phyloP scores from a whole-genome alignment of 345 rosid species.

The Reutealis trisperma region DNA sequence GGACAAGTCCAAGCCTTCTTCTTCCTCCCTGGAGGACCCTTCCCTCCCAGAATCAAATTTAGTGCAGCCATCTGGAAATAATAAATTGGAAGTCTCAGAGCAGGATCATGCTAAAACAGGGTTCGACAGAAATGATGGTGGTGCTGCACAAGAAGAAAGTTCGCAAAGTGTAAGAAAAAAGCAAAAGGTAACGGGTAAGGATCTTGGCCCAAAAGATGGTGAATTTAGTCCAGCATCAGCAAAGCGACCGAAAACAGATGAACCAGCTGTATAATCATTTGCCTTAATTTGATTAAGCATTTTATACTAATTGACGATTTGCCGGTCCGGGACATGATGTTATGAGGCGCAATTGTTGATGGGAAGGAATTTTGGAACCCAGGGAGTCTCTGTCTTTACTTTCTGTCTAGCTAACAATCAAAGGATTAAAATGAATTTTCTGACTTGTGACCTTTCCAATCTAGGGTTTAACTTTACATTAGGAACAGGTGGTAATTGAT shows the following conservation, averaged over 20 bases:
- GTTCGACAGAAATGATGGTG: background rate
- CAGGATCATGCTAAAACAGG: constrained; percentile 12
- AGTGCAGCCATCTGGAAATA: constrained; percentile 21
- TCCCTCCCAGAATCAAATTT: constrained; percentile 20
- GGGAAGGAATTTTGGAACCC: constrained; percentile 5
- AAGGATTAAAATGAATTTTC: background rate
- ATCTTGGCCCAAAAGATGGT: constrained; percentile 1
- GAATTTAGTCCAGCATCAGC: constrained; percentile 20
- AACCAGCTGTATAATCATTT: constrained; percentile 10
- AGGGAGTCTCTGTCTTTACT: background rate
- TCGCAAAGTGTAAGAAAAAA: constrained; percentile 16
- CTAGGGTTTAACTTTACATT: constrained; percentile 20
- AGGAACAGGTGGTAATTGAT: constrained; percentile 1
- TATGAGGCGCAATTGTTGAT: background rate
- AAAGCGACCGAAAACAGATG: constrained; percentile 45
- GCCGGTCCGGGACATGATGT: background rate
- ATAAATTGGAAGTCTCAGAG: constrained; percentile 24
- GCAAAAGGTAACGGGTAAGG: constrained; percentile 9
- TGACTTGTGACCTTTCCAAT: background rate
- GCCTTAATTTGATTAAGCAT: constrained; percentile 14
- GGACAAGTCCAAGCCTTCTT: constrained; percentile 34
- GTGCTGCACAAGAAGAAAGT: constrained; percentile 10
- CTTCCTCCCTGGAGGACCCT: constrained; percentile 37
- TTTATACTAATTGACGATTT: background rate
- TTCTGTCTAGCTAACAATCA: constrained; percentile 7